Percentiles rank a stretch among this genome's conserved stretches.
phyloP scores from a whole-genome alignment of 371 early-diverging fungal species.

The Coemansia sp. region DNA sequence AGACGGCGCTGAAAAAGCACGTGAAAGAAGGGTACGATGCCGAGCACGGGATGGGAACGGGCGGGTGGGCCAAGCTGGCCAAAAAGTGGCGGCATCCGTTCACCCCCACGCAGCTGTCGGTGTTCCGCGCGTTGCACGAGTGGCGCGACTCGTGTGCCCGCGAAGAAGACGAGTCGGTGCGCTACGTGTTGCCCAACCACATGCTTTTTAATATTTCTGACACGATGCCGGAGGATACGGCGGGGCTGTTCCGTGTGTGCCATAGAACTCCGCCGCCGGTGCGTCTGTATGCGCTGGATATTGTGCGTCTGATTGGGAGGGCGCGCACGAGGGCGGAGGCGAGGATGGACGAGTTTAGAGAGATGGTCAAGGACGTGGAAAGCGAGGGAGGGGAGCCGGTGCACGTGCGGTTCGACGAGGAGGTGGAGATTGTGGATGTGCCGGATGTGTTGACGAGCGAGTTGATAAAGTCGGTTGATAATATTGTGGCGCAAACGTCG shows the following conservation, averaged over 20 bases:
- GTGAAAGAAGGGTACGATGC: constrained; percentile 82
- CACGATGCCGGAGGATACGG: constrained; percentile 72
- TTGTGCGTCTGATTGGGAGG: constrained; percentile 66
- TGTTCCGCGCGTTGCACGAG: constrained; percentile 81
- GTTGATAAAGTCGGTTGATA: constrained; percentile 1
- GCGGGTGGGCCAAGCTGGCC: constrained; percentile 76
- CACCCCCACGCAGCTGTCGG: constrained; percentile 66
- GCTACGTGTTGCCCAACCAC: constrained; percentile 89
- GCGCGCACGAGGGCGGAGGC: constrained; percentile 31
- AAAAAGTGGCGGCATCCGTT: constrained; percentile 66
- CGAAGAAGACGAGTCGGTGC: constrained; percentile 84
- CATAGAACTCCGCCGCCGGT: constrained; percentile 82
- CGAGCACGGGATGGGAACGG: constrained; percentile 56
- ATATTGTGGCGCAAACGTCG: constrained; percentile 49
- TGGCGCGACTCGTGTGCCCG: constrained; percentile 93
- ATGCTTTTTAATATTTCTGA: constrained; percentile 78
- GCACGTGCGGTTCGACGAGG: constrained; percentile 49
- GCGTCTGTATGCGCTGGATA: constrained; percentile 75
- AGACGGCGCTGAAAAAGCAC: constrained; percentile 65
- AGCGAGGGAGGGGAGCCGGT: constrained; percentile 11
- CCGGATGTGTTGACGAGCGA: constrained; percentile 24
- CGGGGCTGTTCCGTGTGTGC: constrained; percentile 77
- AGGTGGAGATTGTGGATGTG: neutral
- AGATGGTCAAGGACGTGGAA: neutral
- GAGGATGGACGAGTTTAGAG: constrained; percentile 12